Evolutionary conservation across 306 rosid species (phyloP).

Genomic region (Hippophae gyantsensis): DNA sequence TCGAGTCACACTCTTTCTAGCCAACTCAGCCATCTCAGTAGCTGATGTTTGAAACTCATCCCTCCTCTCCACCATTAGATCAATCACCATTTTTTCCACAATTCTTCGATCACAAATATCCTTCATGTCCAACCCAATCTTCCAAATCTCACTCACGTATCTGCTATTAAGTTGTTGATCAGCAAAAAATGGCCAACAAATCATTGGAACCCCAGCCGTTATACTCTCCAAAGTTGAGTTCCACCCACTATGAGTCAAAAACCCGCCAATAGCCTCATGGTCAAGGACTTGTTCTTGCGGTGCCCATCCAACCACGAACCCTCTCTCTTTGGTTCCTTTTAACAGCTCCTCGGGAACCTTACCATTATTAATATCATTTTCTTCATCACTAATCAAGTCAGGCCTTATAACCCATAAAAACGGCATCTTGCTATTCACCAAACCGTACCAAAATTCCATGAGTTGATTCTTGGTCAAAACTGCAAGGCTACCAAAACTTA

Average conservation of each 20-base stretch:
- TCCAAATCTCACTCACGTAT: slow-evolving; percentile 1
- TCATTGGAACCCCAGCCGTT: not conserved
- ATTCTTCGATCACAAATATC: slow-evolving; percentile 7
- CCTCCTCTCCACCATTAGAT: slow-evolving; percentile 8
- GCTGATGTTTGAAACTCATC: slow-evolving; percentile 11
- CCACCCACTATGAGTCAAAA: not conserved
- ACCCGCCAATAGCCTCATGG: slow-evolving; percentile 37
- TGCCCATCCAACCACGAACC: slow-evolving; percentile 40
- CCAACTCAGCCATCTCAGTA: not conserved
- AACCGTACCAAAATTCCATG: slow-evolving; percentile 50
- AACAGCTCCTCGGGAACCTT: slow-evolving; percentile 16
- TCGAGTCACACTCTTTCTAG: slow-evolving; percentile 2
- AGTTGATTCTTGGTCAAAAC: slow-evolving; percentile 1
- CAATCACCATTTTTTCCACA: slow-evolving; percentile 17
- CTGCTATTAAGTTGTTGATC: slow-evolving; percentile 3
- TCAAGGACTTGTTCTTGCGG: slow-evolving; percentile 48
- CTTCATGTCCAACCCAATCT: slow-evolving; percentile 19
- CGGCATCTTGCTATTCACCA: slow-evolving; percentile 32
- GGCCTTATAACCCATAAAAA: slow-evolving; percentile 51
- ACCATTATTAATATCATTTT: not conserved
- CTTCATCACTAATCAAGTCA: slow-evolving; percentile 4
- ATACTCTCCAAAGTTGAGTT: not conserved
- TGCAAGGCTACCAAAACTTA: slow-evolving; percentile 40
- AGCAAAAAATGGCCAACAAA: not conserved
- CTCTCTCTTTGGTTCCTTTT: slow-evolving; percentile 28